A percentile compares a stretch with the other conserved stretches of the same genome.
Conservation (phyloP, 768 basidiomycete genomes). For the Boletus eberwhitei region DNA sequence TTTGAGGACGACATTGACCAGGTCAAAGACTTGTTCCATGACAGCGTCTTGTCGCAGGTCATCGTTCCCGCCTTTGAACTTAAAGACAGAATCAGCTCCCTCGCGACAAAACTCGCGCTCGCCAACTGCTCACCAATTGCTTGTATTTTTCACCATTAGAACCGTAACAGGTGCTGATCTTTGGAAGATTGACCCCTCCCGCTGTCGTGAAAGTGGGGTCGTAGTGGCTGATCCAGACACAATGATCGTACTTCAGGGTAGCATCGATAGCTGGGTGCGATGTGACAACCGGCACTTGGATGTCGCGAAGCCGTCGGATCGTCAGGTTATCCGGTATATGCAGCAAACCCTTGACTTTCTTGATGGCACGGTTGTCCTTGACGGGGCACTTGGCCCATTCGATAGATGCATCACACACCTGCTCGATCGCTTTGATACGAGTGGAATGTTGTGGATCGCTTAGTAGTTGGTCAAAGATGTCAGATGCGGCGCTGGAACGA, state of each 20-base stretch:
- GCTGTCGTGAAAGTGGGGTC: constrained; percentile 54
- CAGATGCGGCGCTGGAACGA: constrained; percentile 60
- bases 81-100: constrained; percentile 2
- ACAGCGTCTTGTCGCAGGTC: constrained; percentile 97
- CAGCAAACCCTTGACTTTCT: constrained; percentile 26
- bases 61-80: constrained; percentile 93
- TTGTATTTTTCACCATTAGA: constrained; percentile 62
- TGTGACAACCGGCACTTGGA: constrained; percentile 85
- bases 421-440: constrained; percentile 53
- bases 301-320: constrained; percentile 47
- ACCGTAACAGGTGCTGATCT: constrained; percentile 71
- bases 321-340: constrained; percentile 44
- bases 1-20: constrained; percentile 76
- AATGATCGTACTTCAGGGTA: constrained; percentile 61
- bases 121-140: constrained; percentile 63
- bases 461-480: constrained; percentile 55
- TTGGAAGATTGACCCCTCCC: constrained; percentile 82
- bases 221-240: constrained; percentile 69
- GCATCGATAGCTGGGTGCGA: constrained; percentile 64
- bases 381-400: constrained; percentile 70
- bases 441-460: constrained; percentile 36
- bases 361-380: constrained; percentile 32
- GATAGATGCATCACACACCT: constrained; percentile 60
- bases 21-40: constrained; percentile 96
- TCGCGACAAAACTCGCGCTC: background rate